phyloP scores from a whole-genome alignment of 345 rosid genomes.

The Cardamine resedifolia region DNA sequence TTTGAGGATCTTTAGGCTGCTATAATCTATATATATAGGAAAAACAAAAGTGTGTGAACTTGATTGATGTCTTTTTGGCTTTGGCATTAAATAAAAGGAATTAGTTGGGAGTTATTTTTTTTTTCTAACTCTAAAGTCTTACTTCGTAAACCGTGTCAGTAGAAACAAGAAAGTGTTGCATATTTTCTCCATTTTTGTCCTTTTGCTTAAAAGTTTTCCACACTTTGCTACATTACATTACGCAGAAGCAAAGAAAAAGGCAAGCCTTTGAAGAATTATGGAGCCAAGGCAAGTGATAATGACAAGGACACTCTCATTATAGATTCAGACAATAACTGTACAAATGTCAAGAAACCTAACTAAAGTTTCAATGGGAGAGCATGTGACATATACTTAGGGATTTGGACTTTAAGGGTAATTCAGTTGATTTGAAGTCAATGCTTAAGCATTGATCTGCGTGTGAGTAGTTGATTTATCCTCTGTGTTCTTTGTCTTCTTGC shows the following conservation, averaged over 20 bases:
- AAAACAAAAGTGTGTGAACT: slow-evolving; percentile 16
- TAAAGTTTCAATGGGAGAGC: slow-evolving; percentile 19
- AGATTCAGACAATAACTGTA: slow-evolving; percentile 21
- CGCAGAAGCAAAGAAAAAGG: too few species aligned
- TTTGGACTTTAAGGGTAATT: slow-evolving; percentile 11
- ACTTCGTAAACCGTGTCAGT: slow-evolving; percentile 32
- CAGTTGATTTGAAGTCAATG: slow-evolving; percentile 27
- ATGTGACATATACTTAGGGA: slow-evolving; percentile 30
- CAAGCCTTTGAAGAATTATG: slow-evolving; percentile 1
- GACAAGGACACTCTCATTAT: slow-evolving; percentile 28
- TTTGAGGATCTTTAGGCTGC: slow-evolving; percentile 14
- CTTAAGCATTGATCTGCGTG: slow-evolving; percentile 31
- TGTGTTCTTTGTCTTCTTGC: slow-evolving; percentile 26
- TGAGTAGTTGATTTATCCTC: slow-evolving; percentile 12
- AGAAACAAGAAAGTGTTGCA: slow-evolving; percentile 19
- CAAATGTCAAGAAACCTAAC: slow-evolving; percentile 37
- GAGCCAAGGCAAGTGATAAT: slow-evolving; percentile 30
- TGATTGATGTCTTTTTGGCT: slow-evolving; percentile 23
- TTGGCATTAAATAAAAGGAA: slow-evolving; percentile 25
- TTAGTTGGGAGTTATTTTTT: slow-evolving; percentile 29
- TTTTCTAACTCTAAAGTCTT: slow-evolving; percentile 31
- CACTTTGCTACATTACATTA: slow-evolving; percentile 3
- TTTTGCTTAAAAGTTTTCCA: slow-evolving; percentile 25
- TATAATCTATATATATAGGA: background rate
- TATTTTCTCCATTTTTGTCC: slow-evolving; percentile 30